Percentiles rank a stretch among this genome's conserved stretches.
These are phyloP conservation scores for Tremellales sp. DNA, from an alignment of 1,284 basidiomycete species.

Conservation along the genomic window DNA sequence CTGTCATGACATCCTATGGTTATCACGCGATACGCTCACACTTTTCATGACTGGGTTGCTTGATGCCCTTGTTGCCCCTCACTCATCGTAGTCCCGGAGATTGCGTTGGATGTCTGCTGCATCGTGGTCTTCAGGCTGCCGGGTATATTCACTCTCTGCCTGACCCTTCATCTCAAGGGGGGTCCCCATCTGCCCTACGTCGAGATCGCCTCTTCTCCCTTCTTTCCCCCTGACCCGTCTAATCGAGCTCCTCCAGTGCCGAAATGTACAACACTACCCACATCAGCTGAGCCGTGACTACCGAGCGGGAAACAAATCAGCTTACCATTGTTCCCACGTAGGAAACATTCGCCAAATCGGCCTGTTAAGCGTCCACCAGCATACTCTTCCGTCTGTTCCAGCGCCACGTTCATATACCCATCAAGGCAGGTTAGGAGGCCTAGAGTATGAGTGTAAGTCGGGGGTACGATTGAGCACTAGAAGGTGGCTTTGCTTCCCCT, in stretches of 20 bases:
- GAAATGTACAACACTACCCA: slow-evolving; percentile 52
- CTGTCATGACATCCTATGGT: too few relatives aligned
- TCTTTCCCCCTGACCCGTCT: neutral
- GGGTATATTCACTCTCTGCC: too few relatives aligned
- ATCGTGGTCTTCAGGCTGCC: too few relatives aligned
- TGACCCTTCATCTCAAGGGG: neutral
- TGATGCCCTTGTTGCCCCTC: too few relatives aligned
- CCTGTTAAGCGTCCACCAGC: slow-evolving; percentile 82
- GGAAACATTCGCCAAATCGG: slow-evolving; percentile 89
- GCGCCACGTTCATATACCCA: slow-evolving; percentile 97
- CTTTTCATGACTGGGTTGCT: too few relatives aligned
- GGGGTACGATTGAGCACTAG: too few relatives aligned
- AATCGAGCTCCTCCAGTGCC: slow-evolving; percentile 48
- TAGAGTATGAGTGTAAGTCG: slow-evolving; percentile 44
- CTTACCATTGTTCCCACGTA: slow-evolving; percentile 94
- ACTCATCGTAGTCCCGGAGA: too few relatives aligned
- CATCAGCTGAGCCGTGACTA: slow-evolving; percentile 2
- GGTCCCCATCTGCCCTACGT: neutral
- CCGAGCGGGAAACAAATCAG: neutral
- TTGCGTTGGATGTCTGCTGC: too few relatives aligned
- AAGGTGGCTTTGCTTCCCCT: too few relatives aligned
- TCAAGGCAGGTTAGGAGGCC: slow-evolving; percentile 94
- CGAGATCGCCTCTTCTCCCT: neutral
- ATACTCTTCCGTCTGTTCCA: slow-evolving; percentile 95
- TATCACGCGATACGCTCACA: too few relatives aligned